Percentiles rank a stretch among this genome's conserved stretches.
Conservation (phyloP, 768 basidiomycete species). For the Mycena leptocephala region DNA sequence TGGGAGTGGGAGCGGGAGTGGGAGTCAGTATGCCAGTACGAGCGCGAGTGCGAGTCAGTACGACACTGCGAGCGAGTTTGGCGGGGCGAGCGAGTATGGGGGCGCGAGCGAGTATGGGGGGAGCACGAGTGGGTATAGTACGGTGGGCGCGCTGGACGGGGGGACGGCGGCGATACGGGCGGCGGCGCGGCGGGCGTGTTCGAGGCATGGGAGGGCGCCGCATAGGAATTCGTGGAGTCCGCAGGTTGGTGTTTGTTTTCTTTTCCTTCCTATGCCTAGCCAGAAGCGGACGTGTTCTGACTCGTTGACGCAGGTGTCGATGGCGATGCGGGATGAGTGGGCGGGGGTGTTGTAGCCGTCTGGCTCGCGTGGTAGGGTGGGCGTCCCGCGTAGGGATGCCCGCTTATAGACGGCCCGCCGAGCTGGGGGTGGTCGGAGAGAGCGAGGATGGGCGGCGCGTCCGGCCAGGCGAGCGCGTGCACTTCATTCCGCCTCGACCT, state of each 20-base stretch:
- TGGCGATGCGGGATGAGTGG: slow-evolving; percentile 16
- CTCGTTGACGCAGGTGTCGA: too few species aligned
- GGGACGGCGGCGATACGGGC: slow-evolving; percentile 66
- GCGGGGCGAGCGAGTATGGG: too few species aligned
- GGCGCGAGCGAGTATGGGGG: background rate
- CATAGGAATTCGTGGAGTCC: slow-evolving; percentile 39
- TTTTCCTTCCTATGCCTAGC: too few species aligned
- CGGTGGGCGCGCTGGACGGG: background rate
- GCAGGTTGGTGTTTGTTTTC: too few species aligned
- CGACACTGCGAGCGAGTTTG: background rate
- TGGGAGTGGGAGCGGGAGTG: too few species aligned
- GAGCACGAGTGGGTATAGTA: background rate
- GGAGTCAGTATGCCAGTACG: background rate
- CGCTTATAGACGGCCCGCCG: background rate
- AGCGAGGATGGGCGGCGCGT: background rate
- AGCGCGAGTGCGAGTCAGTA: background rate
- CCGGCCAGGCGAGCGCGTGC: background rate
- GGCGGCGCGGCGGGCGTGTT: slow-evolving; percentile 66
- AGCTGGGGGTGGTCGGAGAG: background rate
- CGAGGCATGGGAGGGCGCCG: slow-evolving; percentile 56
- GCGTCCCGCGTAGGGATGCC: background rate
- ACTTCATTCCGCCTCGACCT: background rate
- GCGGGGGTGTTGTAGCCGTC: slow-evolving; percentile 7
- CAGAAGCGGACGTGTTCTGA: too few species aligned
- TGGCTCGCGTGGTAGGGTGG: background rate